phyloP scores from a whole-genome alignment of 805 yeast genomes.

The Ogataea ganodermae region DNA sequence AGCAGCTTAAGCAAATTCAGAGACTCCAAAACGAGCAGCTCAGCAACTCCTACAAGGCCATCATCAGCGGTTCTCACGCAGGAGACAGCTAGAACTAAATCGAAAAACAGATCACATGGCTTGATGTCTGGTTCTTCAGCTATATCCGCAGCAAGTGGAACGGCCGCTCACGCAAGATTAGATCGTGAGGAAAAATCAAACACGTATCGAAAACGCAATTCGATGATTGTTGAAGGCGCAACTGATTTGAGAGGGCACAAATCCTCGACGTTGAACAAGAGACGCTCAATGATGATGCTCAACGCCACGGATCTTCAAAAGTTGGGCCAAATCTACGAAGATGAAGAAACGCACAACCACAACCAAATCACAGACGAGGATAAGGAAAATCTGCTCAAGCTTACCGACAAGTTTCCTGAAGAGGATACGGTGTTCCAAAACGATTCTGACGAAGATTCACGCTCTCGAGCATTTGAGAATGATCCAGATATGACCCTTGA shows the following conservation, averaged over 20 bases:
- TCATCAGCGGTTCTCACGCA: not conserved
- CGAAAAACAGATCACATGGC: conserved; percentile 3
- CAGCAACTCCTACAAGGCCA: not conserved
- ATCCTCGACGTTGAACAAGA: conserved; percentile 3
- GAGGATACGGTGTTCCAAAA: conserved; percentile 8
- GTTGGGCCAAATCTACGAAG: conserved; percentile 11
- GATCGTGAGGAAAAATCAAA: not conserved
- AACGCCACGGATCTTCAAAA: conserved; percentile 12
- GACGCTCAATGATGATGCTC: conserved; percentile 24
- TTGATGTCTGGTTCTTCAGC: not conserved
- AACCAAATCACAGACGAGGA: conserved; percentile 3
- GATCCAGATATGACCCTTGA: conserved; percentile 21
- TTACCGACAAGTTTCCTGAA: conserved; percentile 11
- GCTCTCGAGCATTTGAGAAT: not conserved
- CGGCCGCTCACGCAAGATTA: not conserved
- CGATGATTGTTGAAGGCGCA: conserved; percentile 7
- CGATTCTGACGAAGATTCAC: conserved; percentile 6
- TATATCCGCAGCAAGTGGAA: not conserved
- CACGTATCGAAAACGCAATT: conserved; percentile 1
- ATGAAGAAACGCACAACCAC: not conserved
- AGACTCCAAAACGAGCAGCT: not conserved
- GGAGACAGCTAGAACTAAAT: not conserved
- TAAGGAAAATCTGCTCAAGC: conserved; percentile 7
- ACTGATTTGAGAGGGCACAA: not conserved
- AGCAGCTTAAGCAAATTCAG: conserved; percentile 11